Conservation (phyloP, 768 basidiomycete species). For the Cyathus striatus region DNA sequence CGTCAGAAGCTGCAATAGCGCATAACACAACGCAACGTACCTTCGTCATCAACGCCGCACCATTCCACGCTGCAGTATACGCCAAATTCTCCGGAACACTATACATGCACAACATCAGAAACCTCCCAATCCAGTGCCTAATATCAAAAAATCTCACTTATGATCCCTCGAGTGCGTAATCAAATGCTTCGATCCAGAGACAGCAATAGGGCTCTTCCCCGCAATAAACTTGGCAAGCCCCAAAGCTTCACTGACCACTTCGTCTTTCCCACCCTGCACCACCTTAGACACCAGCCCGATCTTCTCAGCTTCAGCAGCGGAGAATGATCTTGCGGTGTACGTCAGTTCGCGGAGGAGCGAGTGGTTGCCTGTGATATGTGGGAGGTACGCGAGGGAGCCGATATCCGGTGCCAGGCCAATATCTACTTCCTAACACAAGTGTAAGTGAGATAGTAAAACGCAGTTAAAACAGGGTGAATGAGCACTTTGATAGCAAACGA, state of each 20-base stretch:
- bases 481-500: slow-evolving; percentile 69
- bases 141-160: slow-evolving; percentile 50
- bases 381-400: slow-evolving; percentile 78
- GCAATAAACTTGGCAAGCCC: slow-evolving; percentile 63
- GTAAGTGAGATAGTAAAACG: not conserved
- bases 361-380: slow-evolving; percentile 71
- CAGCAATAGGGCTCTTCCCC: slow-evolving; percentile 75
- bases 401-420: slow-evolving; percentile 86
- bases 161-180: slow-evolving; percentile 79
- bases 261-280: slow-evolving; percentile 58
- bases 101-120: not conserved
- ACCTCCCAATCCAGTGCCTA: no score
- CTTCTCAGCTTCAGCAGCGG: slow-evolving; percentile 55
- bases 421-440: slow-evolving; percentile 73
- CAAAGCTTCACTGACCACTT: slow-evolving; percentile 65
- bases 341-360: slow-evolving; percentile 73
- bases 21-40: slow-evolving; percentile 13
- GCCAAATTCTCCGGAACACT: slow-evolving; percentile 37
- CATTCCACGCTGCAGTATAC: slow-evolving; percentile 42
- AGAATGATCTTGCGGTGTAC: slow-evolving; percentile 70
- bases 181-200: slow-evolving; percentile 71
- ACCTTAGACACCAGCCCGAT: slow-evolving; percentile 75
- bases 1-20: not conserved
- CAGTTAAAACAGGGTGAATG: slow-evolving; percentile 33
- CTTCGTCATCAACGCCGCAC: slow-evolving; percentile 33